phyloP scores from a whole-genome alignment of 2,329 filamentous ascomycete genomes.

The Clonostachys solani region DNA sequence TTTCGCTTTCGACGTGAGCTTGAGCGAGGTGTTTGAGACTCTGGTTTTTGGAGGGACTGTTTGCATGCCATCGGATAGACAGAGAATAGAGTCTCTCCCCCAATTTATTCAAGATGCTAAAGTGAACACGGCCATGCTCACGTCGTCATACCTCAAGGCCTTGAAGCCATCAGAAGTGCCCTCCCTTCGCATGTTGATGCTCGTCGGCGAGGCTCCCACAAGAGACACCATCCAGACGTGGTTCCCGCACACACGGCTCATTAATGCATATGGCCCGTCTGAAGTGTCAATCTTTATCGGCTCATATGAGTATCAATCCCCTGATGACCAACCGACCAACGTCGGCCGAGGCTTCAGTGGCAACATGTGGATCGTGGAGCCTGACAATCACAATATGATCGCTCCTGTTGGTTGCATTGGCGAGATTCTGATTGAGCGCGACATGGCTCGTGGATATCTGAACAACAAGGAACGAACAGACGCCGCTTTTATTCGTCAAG shows the following conservation, averaged over 20 bases:
- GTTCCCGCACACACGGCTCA: conserved; percentile 16
- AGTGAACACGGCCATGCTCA: background rate
- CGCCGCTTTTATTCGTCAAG: conserved; percentile 3
- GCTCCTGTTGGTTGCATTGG: conserved; percentile 13
- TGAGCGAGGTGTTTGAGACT: conserved; percentile 18
- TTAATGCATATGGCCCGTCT: conserved; percentile 17
- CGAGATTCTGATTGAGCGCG: conserved; percentile 13
- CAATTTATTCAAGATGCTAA: background rate
- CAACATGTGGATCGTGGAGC: conserved; percentile 9
- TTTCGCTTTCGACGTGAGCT: conserved; percentile 44
- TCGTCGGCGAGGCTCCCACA: conserved; percentile 20
- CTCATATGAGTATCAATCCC: conserved; percentile 5
- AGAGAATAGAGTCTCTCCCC: conserved; percentile 5
- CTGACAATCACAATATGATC: conserved; percentile 7
- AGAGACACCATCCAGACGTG: conserved; percentile 11
- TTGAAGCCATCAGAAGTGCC: conserved; percentile 2
- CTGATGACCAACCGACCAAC: background rate
- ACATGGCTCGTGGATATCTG: conserved; percentile 12
- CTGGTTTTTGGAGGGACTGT: conserved; percentile 11
- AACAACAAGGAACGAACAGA: conserved; percentile 10
- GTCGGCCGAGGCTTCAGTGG: conserved; percentile 3
- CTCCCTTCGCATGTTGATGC: conserved; percentile 1
- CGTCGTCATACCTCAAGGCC: conserved; percentile 2
- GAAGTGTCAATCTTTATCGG: conserved; percentile 17
- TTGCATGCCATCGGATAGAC: conserved; percentile 11